Evolutionary conservation across 1,284 basidiomycete species (phyloP), one percentile per base, ranked within the genome.

Genomic region (Ustilago shanxiensis): DNA sequence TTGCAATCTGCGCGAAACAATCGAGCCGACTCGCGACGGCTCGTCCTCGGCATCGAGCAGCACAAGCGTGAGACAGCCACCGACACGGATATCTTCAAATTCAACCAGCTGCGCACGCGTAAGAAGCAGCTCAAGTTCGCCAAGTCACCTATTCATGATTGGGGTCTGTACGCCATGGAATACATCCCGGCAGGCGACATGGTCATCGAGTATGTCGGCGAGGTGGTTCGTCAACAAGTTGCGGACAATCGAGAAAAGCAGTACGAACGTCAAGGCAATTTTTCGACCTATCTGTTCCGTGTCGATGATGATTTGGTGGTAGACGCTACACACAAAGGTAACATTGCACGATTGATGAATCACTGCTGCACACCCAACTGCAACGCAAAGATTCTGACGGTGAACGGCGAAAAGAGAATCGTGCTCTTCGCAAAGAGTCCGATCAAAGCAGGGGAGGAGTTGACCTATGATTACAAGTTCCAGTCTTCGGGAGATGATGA

Each of bases 171-270:
- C 67, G 86, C 86, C 9, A 85, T 86, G 85, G 86, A 86, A 69
- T 91, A 91, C 83, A 98, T 99, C 81, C 91, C 93, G 16, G 89
- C 91, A 22, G 95, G 95, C 6, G 97, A 99, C 87, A 98, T 99
- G 95, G 96, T 99, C 49, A 98, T 99, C 87, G 97, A 99, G 88
- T 99, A 99, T 83, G 97, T 99, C 10, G 97, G 97, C 35, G 97
- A 99, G 88, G 90, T 98, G 71, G 93, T 97, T 74, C 90, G 97
- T 26, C 94, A 95, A 63, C 93, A 94, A 80, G 95, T 99, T 5
- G 96, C 97, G 28, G 97, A 99, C 85, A 93, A 95, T 86, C 90
- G 97, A 60, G 97, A 99, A 88, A 96, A 97, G 88, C 90, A 91
- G 80, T 99, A 99, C 86, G 94, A 98, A 54, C 63, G 69, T 10